phyloP scores from a whole-genome alignment of 805 yeast species.

The Starmera caribaea region DNA sequence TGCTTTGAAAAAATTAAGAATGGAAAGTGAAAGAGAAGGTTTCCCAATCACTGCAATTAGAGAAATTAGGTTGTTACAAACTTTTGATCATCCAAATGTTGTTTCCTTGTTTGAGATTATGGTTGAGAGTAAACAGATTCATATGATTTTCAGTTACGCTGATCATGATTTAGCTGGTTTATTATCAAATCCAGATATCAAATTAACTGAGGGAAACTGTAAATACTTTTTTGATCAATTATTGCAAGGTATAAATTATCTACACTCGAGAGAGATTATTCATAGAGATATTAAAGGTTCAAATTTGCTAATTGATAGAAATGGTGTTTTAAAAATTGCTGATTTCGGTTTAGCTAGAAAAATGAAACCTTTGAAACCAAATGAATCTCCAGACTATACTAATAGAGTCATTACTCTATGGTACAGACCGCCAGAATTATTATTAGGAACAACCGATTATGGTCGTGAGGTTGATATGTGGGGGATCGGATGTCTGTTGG shows the following conservation, averaged over 20 bases:
- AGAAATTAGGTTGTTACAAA: constrained; percentile 79
- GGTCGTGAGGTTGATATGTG: constrained; percentile 90
- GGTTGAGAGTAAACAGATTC: constrained; percentile 65
- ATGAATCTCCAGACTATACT: constrained; percentile 71
- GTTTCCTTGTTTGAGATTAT: constrained; percentile 82
- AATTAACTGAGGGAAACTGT: constrained; percentile 50
- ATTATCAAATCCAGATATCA: constrained; percentile 63
- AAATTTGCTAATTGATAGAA: constrained; percentile 54
- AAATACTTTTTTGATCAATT: constrained; percentile 60
- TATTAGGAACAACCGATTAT: constrained; percentile 85
- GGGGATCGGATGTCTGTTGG: constrained; percentile 91
- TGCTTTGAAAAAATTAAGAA: constrained; percentile 78
- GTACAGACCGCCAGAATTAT: constrained; percentile 94
- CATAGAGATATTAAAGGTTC: constrained; percentile 83
- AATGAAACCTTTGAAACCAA: constrained; percentile 46
- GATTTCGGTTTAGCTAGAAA: constrained; percentile 78
- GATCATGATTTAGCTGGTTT: constrained; percentile 91
- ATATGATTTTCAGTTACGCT: constrained; percentile 89
- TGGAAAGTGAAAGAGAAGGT: constrained; percentile 88
- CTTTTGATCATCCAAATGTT: constrained; percentile 72
- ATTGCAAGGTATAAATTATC: constrained; percentile 56
- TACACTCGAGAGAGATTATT: constrained; percentile 58
- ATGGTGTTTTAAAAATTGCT: constrained; percentile 61
- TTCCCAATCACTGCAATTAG: constrained; percentile 94
- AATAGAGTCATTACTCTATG: constrained; percentile 93